Conservation (phyloP, 345 rosid genomes). For the Cardamine resedifolia region DNA sequence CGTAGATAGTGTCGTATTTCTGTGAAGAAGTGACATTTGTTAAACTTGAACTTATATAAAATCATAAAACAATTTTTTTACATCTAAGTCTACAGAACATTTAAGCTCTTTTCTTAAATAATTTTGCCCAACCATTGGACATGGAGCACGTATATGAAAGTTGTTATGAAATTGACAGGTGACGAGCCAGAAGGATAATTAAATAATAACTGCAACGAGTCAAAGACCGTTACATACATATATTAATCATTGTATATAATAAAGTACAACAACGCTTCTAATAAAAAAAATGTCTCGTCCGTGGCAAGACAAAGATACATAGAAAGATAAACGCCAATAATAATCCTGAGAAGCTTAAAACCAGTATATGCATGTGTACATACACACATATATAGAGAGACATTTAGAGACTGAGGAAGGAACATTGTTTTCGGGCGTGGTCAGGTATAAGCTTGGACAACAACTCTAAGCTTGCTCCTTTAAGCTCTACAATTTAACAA, state of each 20-base stretch:
- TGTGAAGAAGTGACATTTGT: not conserved
- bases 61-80: not conserved
- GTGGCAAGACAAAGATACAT: not conserved
- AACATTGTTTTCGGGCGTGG: constrained; percentile 43
- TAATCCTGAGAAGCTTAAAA: constrained; percentile 26
- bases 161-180: too few relatives aligned
- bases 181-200: not conserved
- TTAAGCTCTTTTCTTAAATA: not conserved
- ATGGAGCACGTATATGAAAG: too few relatives aligned
- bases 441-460: constrained; percentile 46
- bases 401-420: constrained; percentile 30
- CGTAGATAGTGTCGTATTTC: not conserved
- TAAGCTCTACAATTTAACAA: constrained; percentile 41
- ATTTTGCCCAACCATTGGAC: too few relatives aligned
- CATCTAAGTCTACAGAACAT: not conserved
- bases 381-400: not conserved
- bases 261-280: constrained; percentile 12
- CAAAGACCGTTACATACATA: constrained; percentile 15
- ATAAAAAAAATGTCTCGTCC: not conserved
- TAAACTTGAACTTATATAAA: not conserved
- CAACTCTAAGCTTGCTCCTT: constrained; percentile 49
- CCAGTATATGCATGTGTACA: constrained; percentile 3
- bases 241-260: not conserved
- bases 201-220: not conserved
- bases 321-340: not conserved